phyloP scores from a whole-genome alignment of 352 stramenopile species.

The Pilasporangium apinafurcum region DNA sequence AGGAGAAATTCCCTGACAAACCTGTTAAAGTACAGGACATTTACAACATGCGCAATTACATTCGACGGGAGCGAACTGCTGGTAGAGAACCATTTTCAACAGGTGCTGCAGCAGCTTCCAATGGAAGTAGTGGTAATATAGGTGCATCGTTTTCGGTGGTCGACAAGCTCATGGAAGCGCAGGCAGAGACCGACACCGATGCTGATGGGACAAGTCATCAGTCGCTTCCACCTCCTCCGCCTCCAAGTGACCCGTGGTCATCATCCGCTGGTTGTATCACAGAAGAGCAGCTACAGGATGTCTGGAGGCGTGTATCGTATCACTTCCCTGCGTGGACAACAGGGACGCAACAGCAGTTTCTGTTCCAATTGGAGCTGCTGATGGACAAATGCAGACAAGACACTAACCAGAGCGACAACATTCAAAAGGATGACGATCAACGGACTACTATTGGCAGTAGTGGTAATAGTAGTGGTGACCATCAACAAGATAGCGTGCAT shows the following conservation, averaged over 20 bases:
- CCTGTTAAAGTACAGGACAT: conserved; percentile 44
- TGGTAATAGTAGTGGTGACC: too few relatives aligned
- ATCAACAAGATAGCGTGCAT: too few relatives aligned
- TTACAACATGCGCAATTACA: conserved; percentile 45
- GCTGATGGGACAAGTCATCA: too few relatives aligned
- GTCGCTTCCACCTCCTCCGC: neutral
- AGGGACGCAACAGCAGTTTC: conserved; percentile 9
- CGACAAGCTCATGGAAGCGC: too few relatives aligned
- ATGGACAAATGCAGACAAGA: conserved; percentile 3
- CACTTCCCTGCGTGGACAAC: conserved; percentile 2
- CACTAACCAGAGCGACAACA: neutral
- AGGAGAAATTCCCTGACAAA: conserved; percentile 28
- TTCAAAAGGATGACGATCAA: too few relatives aligned
- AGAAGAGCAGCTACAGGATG: neutral
- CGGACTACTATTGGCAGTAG: too few relatives aligned
- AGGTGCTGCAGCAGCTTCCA: neutral
- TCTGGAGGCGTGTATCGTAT: neutral
- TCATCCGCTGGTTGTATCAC: neutral
- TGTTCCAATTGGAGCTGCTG: conserved; percentile 8
- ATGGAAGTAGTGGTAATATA: neutral
- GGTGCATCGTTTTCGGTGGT: neutral
- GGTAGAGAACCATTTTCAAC: conserved; percentile 19
- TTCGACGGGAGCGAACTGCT: conserved; percentile 26
- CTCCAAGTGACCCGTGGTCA: too few relatives aligned
- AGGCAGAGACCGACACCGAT: too few relatives aligned